Conservation (phyloP, 176 grass and related monocot species). For the Poa annua region DNA sequence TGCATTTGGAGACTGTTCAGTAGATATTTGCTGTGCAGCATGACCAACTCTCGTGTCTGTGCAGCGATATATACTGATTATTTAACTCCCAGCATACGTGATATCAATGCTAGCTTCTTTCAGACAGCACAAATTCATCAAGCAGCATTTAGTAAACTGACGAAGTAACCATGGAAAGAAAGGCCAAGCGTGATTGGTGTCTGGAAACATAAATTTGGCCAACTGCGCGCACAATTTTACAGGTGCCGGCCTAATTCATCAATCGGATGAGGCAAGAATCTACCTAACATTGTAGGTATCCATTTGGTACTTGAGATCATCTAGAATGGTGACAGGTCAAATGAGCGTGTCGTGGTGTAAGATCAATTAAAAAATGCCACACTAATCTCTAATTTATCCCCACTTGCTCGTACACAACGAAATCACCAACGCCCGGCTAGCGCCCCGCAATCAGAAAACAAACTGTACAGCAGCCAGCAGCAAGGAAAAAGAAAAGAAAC, state of each 20-base stretch:
- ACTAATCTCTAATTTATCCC: background rate
- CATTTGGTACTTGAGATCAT: background rate
- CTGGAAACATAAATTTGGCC: background rate
- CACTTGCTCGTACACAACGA: background rate
- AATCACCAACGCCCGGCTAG: background rate
- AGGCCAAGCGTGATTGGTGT: background rate
- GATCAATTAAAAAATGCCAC: constrained; percentile 14
- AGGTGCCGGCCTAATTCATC: background rate
- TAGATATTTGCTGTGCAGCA: constrained; percentile 13
- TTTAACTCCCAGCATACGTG: background rate
- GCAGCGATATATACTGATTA: background rate
- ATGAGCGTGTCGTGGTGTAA: too few species aligned
- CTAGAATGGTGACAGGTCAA: too few species aligned
- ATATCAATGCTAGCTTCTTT: background rate
- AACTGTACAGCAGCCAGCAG: background rate
- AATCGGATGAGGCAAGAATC: constrained; percentile 28
- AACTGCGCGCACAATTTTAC: background rate
- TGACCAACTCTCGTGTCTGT: background rate
- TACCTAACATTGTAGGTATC: background rate
- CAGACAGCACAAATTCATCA: background rate
- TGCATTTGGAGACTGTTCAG: background rate
- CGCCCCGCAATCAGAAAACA: background rate
- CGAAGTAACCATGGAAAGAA: background rate
- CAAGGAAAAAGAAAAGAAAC: constrained; percentile 34
- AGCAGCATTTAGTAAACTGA: background rate